Conservation (phyloP, 306 rosid genomes). For the Betula pendula region DNA sequence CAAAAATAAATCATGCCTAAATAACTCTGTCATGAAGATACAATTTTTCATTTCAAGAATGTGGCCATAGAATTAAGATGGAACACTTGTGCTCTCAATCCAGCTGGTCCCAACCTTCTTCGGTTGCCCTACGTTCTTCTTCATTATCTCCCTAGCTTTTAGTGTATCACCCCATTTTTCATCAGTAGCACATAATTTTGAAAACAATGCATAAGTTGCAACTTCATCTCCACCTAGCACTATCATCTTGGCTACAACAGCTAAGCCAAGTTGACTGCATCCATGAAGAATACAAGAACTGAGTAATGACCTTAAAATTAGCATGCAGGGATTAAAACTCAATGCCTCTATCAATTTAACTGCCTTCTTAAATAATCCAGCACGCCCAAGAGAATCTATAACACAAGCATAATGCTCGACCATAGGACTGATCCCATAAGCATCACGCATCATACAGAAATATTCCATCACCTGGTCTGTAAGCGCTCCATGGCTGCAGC, state of each 20-base stretch:
- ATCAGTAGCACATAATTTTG: background rate
- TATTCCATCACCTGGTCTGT: background rate
- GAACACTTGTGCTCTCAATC: background rate
- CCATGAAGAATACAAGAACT: background rate
- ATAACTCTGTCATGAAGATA: background rate
- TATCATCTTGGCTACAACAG: conserved; percentile 4
- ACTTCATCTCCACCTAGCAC: conserved; percentile 6
- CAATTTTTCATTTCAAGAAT: background rate
- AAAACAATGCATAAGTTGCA: conserved; percentile 10
- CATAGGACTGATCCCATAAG: conserved; percentile 4
- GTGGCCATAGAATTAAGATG: background rate
- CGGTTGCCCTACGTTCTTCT: background rate
- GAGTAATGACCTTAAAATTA: conserved; percentile 12
- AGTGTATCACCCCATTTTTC: background rate
- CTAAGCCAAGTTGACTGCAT: background rate
- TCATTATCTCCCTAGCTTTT: background rate
- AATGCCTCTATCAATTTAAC: background rate
- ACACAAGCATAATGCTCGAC: conserved; percentile 5
- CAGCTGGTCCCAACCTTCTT: conserved; percentile 11
- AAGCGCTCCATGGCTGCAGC: conserved; percentile 10
- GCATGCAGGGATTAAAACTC: background rate
- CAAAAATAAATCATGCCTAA: background rate
- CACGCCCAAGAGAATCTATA: conserved; percentile 9
- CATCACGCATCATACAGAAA: background rate
- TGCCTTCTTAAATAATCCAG: conserved; percentile 3